Base-by-base conservation (phyloP, 345 rosid genomes). In the Sisymbrium irio region DNA sequence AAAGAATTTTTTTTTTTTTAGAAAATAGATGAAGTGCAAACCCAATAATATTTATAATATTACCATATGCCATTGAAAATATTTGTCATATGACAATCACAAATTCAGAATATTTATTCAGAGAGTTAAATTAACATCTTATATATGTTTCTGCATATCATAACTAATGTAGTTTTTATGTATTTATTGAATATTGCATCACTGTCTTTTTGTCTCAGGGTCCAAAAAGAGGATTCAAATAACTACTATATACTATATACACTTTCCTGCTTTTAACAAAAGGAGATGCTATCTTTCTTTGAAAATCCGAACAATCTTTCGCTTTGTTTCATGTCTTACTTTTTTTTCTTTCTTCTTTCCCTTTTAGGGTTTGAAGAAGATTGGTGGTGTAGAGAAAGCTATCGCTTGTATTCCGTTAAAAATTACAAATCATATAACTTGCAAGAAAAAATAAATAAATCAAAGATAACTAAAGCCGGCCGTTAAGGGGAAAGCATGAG, bases 251-350 rank as follows among this genome's bases (percentile, higher is more conserved):
- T 62, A 69, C 64, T 39, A 63, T 62, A 77, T 45, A 77, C 79
- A 70, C 65, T 69, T 76, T 76, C 59, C 66, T 71, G 80, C 76
- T 77, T 77, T 77, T 37, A 65, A 39, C 65, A 71, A 71, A 65
- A 77, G 80, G 80, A 65, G 67, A 77, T 71, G 72, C 46, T 49
- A 71, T 77, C 80, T 77, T 70, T 77, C 76, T 63, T 77, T 77
- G 76, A 77, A 77, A 77, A 71, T 71, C 72, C 37, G 67, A 70
- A 71, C 76, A 56, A 70, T 71, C 71, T 77, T 76, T 64, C 76
- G 51, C 80, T 77, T 77, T 77, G 76, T 70, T 77, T 77, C 75
- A 64, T 77, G 80, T 77, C 80, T 64, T 62, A 46, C 65, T 62
- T 69, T 76, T 62, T 20, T 76, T 50, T 49, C 7, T 19, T 49